Evolutionary conservation across 2,329 filamentous ascomycete species (phyloP).

Genomic region (Aspergillus japonicus): DNA sequence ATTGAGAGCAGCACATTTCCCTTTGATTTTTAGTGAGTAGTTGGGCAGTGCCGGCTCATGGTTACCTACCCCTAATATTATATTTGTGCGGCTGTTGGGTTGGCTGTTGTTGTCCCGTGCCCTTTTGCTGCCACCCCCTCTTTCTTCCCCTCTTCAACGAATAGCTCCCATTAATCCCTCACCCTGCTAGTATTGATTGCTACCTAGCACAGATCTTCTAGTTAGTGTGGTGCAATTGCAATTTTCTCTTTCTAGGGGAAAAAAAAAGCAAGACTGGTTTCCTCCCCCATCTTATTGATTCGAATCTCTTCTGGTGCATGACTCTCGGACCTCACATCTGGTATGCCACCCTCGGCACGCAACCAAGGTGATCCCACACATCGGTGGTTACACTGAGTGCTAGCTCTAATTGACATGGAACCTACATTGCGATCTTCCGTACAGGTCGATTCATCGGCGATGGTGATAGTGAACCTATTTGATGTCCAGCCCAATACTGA

Average conservation of each 20-base stretch:
- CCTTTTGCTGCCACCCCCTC: background rate
- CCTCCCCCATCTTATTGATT: background rate
- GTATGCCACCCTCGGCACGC: background rate
- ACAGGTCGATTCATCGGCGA: background rate
- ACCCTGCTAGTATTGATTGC: background rate
- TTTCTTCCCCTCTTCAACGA: background rate
- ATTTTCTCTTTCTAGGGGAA: background rate
- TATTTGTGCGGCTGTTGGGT: background rate
- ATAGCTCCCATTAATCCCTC: background rate
- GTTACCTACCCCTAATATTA: background rate
- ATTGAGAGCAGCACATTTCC: background rate
- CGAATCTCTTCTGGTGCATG: background rate
- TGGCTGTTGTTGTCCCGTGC: background rate
- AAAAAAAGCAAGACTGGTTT: background rate
- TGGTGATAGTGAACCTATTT: background rate
- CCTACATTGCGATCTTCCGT: background rate
- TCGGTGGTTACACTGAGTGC: background rate
- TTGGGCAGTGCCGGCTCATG: background rate
- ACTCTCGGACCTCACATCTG: background rate
- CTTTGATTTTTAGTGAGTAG: background rate
- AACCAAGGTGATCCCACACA: background rate
- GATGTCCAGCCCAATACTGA: background rate
- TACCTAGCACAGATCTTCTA: background rate
- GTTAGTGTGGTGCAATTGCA: background rate
- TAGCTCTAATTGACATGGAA: no score